Conservation (phyloP, 495 filamentous ascomycete genomes). For the Penicillium ochrochloron region DNA sequence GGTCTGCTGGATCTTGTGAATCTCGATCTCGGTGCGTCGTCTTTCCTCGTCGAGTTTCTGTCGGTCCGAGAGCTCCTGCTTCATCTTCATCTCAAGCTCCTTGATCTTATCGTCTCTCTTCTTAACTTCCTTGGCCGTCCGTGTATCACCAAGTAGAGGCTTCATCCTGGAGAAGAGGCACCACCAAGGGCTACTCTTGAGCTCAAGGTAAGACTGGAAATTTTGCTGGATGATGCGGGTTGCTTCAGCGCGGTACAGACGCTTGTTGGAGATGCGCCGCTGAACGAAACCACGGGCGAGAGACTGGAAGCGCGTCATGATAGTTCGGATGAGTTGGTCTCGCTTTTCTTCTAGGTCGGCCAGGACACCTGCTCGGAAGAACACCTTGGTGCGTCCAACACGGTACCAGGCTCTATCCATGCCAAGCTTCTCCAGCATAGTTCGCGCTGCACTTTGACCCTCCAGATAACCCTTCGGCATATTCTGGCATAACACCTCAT, state of each 20-base stretch:
- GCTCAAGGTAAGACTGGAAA: conserved; percentile 83
- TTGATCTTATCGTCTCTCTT: conserved; percentile 92
- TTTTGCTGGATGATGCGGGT: conserved; percentile 94
- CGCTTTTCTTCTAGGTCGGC: conserved; percentile 96
- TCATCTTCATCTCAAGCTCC: conserved; percentile 81
- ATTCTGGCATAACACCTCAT: conserved; percentile 90
- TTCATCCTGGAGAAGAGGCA: conserved; percentile 93
- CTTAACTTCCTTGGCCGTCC: conserved; percentile 89
- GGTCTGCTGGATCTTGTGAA: conserved; percentile 87
- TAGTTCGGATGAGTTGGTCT: conserved; percentile 87
- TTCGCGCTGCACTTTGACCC: conserved; percentile 79
- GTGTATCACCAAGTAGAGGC: conserved; percentile 87
- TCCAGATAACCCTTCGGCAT: conserved; percentile 93
- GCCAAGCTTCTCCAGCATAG: conserved; percentile 88
- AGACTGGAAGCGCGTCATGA: conserved; percentile 94
- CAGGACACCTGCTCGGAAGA: conserved; percentile 95
- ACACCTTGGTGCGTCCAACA: conserved; percentile 95
- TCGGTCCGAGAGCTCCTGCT: conserved; percentile 72
- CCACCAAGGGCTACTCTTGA: conserved; percentile 97
- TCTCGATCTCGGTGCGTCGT: conserved; percentile 81
- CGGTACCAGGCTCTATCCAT: conserved; percentile 87
- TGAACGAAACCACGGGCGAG: conserved; percentile 87
- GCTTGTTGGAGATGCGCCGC: conserved; percentile 85
- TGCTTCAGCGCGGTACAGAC: conserved; percentile 91
- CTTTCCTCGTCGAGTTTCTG: conserved; percentile 90